Evolutionary conservation across 2,329 filamentous ascomycete species (phyloP), one percentile per base, ranked within the genome.

Genomic region (Diaporthe sp.): DNA sequence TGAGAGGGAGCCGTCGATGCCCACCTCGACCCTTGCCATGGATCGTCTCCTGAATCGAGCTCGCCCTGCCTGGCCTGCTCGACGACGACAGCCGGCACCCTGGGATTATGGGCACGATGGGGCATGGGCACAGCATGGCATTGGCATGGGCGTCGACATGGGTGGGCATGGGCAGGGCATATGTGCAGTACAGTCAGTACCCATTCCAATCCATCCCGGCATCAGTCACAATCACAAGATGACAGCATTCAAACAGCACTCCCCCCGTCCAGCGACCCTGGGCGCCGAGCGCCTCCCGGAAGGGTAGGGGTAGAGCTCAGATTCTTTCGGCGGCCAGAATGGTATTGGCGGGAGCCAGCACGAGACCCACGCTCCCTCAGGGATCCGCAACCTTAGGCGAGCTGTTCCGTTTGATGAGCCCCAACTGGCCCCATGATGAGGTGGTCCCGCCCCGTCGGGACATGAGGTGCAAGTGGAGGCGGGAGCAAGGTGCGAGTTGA

Each of bases 361-460:
- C 37, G 15, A 58, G 57, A 42, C 73, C 73, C 68, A 67, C 73
- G 73, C 44, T 31, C 31, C 31, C 49, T 53, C 28, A 62, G 68
- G 68, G 68, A 49, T 57, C 68, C 55, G 42, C 70, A 39, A 34
- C 25, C 46, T 60, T 72, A 75, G 73, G 73, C 73, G 73, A 75
- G 73, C 39, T 72, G 68, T 72, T 75, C 73, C 73, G 73, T 75
- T 75, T 65, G 71, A 73, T 73, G 71, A 73, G 71, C 57, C 49
- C 51, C 51, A 55, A 28, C 51, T 28, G 51, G 51, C 25, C 51
- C 71, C 71, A 65, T 72, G 62, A n/a, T 37, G 62, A 68, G 62
- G 62, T 68, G 62, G 62, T 68, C 62, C 62, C 62, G 62, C 62
- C 62, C 62, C 62, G 62, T 68, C 62, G 62, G 62, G 62, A 68